A percentile compares a stretch with the other conserved stretches of the same genome.
Evolutionary conservation across 2,329 filamentous ascomycete species (phyloP).

Genomic region (Botrytis deweyae): DNA sequence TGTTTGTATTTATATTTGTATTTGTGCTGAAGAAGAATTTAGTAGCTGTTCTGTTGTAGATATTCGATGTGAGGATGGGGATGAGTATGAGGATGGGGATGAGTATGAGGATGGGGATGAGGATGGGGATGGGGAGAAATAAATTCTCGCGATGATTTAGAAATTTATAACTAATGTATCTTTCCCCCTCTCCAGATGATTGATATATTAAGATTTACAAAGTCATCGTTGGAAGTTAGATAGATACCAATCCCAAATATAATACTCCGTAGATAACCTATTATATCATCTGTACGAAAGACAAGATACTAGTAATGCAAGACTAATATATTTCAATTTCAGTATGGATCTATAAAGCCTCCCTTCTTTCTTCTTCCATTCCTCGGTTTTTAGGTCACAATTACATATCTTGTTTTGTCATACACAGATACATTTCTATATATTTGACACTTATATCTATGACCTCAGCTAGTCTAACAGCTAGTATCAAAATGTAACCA

Average conservation of each 20-base stretch:
- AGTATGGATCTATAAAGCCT: background rate
- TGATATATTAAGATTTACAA: background rate
- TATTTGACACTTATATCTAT: background rate
- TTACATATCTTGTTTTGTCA: background rate
- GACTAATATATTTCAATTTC: too few relatives aligned
- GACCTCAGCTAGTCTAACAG: background rate
- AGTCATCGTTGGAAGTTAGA: background rate
- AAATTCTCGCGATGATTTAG: background rate
- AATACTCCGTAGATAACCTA: background rate
- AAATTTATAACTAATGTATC: background rate
- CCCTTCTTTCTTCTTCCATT: background rate
- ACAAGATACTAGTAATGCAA: background rate
- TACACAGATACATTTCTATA: background rate
- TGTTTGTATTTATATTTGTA: background rate
- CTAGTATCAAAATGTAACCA: background rate
- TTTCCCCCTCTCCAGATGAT: background rate
- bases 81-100: too few relatives aligned
- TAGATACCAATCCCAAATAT: background rate
- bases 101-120: background rate
- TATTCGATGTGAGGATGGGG: background rate
- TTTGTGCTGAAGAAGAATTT: background rate
- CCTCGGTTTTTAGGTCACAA: background rate
- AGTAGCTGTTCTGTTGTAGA: fast-evolving
- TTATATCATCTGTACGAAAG: background rate
- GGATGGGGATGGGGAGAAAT: background rate